Evolutionary conservation across 495 filamentous ascomycete genomes (phyloP).

Genomic region (Trichoderma orchidacearum): DNA sequence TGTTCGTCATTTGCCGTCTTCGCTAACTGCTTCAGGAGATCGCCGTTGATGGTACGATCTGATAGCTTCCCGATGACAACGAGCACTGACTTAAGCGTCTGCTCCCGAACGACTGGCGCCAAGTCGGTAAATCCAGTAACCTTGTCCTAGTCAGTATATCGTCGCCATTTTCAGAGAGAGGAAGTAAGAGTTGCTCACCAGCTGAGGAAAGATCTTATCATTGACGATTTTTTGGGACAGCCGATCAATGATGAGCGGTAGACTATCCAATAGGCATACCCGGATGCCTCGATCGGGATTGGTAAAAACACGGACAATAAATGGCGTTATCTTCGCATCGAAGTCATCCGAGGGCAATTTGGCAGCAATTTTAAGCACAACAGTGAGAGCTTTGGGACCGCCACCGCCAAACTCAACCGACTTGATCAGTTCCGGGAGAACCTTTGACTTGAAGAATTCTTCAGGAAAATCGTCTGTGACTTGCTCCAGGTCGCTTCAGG

Average conservation of each 20-base stretch:
- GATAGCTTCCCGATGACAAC: slow-evolving; percentile 76
- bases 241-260: slow-evolving; percentile 84
- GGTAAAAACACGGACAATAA: slow-evolving; percentile 74
- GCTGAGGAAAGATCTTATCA: slow-evolving; percentile 91
- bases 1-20: slow-evolving; percentile 97
- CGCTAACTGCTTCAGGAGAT: slow-evolving; percentile 78
- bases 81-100: slow-evolving; percentile 87
- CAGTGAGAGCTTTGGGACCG: slow-evolving; percentile 76
- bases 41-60: slow-evolving; percentile 85
- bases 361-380: slow-evolving; percentile 77
- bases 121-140: slow-evolving; percentile 87
- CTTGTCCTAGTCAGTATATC: slow-evolving; percentile 13
- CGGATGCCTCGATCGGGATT: slow-evolving; percentile 87
- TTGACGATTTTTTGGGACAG: slow-evolving; percentile 83
- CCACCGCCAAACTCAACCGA: slow-evolving; percentile 96
- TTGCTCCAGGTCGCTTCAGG: slow-evolving; percentile 77
- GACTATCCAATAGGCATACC: slow-evolving; percentile 80
- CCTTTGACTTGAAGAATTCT: slow-evolving; percentile 94
- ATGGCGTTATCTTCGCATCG: slow-evolving; percentile 68
- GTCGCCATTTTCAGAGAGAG: not conserved
- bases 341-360: slow-evolving; percentile 87
- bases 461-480: slow-evolving; percentile 90
- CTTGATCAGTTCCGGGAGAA: slow-evolving; percentile 89
- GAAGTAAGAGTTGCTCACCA: slow-evolving; percentile 36
- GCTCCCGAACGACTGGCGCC: slow-evolving; percentile 83